Percentiles rank a stretch among this genome's conserved stretches.
Evolutionary conservation across 1,139 yeast genomes (phyloP).

Genomic region (Diutina sp.): DNA sequence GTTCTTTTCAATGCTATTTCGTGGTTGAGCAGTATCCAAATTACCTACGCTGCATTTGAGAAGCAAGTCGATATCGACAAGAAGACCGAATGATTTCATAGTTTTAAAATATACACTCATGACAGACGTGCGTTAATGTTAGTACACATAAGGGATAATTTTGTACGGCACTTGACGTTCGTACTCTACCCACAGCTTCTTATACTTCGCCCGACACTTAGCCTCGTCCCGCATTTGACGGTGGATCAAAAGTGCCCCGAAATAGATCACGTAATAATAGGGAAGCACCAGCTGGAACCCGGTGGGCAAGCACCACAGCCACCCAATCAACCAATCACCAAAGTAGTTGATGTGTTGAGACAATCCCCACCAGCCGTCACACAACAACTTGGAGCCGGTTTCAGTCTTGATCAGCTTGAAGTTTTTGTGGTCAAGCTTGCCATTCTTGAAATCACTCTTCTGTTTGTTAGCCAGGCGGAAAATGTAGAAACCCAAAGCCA

Average conservation of each 20-base stretch:
- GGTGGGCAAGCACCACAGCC: slow-evolving; percentile 89
- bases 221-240: slow-evolving; percentile 88
- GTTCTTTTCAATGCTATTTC: slow-evolving; percentile 42
- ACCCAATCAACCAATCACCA: slow-evolving; percentile 90
- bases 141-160: slow-evolving; percentile 81
- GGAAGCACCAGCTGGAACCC: slow-evolving; percentile 75
- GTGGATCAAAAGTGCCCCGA: slow-evolving; percentile 70
- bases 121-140: slow-evolving; percentile 4
- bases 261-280: slow-evolving; percentile 76
- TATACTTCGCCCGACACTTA: slow-evolving; percentile 79
- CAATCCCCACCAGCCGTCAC: slow-evolving; percentile 93
- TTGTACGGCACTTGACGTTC: slow-evolving; percentile 74
- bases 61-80: slow-evolving; percentile 52
- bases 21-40: slow-evolving; percentile 51
- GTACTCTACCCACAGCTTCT: slow-evolving; percentile 75
- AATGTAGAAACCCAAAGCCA: slow-evolving; percentile 57
- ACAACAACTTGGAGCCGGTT: slow-evolving; percentile 68
- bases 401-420: slow-evolving; percentile 51
- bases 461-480: slow-evolving; percentile 79
- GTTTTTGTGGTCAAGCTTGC: slow-evolving; percentile 49
- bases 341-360: slow-evolving; percentile 91
- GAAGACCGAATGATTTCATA: slow-evolving; percentile 35
- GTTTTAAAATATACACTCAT: neutral
- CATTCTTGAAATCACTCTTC: slow-evolving; percentile 73
- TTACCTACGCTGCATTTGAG: slow-evolving; percentile 62